Base-by-base conservation (phyloP, 2,329 filamentous ascomycete species). In the Penicillium sp. region DNA sequence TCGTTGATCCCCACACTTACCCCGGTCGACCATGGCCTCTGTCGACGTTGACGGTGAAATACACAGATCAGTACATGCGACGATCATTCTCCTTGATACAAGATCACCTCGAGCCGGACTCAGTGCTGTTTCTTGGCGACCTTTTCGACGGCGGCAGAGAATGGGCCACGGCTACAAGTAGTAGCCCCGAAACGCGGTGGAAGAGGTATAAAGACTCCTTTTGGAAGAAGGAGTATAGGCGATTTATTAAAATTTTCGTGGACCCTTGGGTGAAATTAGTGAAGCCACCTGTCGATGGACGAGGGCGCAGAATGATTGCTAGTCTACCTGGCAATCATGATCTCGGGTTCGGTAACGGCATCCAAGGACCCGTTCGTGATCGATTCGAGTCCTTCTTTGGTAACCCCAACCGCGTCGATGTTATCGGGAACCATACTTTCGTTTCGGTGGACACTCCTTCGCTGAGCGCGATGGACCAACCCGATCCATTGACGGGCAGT, bases 241-340 rank as follows among this genome's bases (percentile, higher is more conserved):
- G 94, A 10, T 99, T 97, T 68, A 85, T 86, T n/a, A 80, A 84
- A 54, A 89, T 99, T 52, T 99, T 97, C 72, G 84, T 92, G 59
- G 79, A 86, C 15, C 81, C 84, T 32, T 91, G 85, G 82, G 81
- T 83, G 38, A 70, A 83, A 52, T 82, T 79, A 1, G 82, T 85
- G 48, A 69, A 78, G 41, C 75, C 75, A 6, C 78, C 86, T 0
- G 72, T 79, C 1, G 85, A 86, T 55, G 84, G 86, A 60, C 80
- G 84, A 31, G 87, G 88, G 6, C 82, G 89, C 54, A 92, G 89
- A 74, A 78, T 97, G 50, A 87, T 97, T 50, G 85, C 89, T 18
- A 93, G 88, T 67, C 70, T 99, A 54, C 94, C 94, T 0, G 94
- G 94, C 2, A 99, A 99, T 67, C 94, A 99, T 70, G 94, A 99